Base-by-base conservation (phyloP, 2,329 filamentous ascomycete genomes). In the Aureobasidium sp. region DNA sequence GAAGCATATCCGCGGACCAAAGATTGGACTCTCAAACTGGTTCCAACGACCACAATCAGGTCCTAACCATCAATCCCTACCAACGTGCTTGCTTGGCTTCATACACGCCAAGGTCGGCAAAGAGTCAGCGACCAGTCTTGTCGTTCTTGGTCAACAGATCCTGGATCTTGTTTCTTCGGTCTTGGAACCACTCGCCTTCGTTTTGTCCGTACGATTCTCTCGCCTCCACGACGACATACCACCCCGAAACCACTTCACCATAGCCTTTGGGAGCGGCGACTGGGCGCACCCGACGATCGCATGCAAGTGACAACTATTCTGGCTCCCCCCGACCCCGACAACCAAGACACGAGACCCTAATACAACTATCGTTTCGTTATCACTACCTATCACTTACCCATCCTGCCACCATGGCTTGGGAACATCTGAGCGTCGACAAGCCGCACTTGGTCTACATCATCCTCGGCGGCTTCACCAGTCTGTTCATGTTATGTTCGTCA, bases 391-490 rank as follows among this genome's bases (percentile, higher is more conserved):
- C 51, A 40, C 17, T 17, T 17, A 9, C 27, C n/a, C 7, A 33
- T n/a, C 27, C 51, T 33, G 51, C 37, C 60, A 61, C 4, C 65
- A 91, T 91, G 88, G 86, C 85, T 64, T 92, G 88, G 88, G 82
- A 87, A 50, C 87, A 92, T 67, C 81, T 93, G 57, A 85, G 86
- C 63, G 86, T 97, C 78, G 96, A 95, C 76, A 89, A 87, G 80
- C 90, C 94, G 69, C 94, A 99, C 80, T 76, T 97, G 89, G 94
- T 95, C 66, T 99, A 99, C 76, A 90, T 97, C 76, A 96, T 99
- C 76, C 80, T 99, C 60, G 94, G 94, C 69, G 94, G 93, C 73
- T 99, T 99, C 78, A 99, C 94, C 67, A 91, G 88, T 63, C 79
- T 99, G 68, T 99, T 99, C 78, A 99, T 99, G 94, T 81, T 99